These are phyloP conservation scores for Syzygium oleosum DNA, from an alignment of 345 rosid genomes.

Conservation along the genomic window DNA sequence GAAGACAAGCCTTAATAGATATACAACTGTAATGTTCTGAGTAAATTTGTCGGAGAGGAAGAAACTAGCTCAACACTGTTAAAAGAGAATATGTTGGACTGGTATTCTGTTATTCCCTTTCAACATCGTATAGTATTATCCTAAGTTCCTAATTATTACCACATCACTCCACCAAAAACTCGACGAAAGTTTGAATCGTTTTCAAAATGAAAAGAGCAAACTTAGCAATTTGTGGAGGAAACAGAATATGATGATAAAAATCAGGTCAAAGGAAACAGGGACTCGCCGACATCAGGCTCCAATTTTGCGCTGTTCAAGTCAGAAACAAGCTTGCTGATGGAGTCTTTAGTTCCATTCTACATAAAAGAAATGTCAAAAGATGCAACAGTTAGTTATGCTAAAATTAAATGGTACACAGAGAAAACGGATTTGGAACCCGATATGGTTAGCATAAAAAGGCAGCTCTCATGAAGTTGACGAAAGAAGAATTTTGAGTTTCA, in stretches of 20 bases:
- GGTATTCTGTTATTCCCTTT: not conserved
- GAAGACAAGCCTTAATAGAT: not conserved
- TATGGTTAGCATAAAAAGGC: not conserved
- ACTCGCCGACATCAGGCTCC: constrained; percentile 92
- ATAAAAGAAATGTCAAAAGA: not conserved
- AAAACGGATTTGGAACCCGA: not conserved
- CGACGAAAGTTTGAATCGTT: not conserved
- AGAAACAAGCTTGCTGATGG: constrained; percentile 80
- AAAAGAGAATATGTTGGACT: not conserved
- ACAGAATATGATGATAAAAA: not conserved
- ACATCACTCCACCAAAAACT: not conserved
- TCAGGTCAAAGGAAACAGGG: not conserved
- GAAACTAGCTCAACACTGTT: not conserved
- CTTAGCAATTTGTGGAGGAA: not conserved
- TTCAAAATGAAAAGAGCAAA: not conserved
- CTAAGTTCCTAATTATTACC: not conserved
- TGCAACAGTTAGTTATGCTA: not conserved
- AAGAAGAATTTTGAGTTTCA: not conserved
- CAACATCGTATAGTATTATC: not conserved
- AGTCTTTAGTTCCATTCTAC: constrained; percentile 92
- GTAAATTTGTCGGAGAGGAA: not conserved
- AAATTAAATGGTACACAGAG: not conserved
- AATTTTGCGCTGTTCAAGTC: constrained; percentile 74
- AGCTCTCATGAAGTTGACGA: not conserved
- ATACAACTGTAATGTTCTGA: not conserved